Conservation (phyloP, 2,329 filamentous ascomycete species). For the Dendryphion nanum region DNA sequence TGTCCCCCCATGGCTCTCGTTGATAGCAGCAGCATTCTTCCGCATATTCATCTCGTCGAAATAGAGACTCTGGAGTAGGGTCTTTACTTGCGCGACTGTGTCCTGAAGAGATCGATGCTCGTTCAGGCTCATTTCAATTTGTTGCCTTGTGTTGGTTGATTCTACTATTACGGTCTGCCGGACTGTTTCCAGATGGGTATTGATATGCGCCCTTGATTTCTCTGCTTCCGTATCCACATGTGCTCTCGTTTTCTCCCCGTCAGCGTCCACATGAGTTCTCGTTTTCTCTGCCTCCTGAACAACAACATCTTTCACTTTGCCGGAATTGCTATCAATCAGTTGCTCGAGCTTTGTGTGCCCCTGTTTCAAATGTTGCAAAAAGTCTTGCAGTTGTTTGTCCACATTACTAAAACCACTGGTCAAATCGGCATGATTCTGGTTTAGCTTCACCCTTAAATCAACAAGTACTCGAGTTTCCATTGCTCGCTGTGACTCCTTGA, state of each 20-base stretch:
- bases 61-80: not conserved
- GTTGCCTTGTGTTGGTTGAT: not conserved
- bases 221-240: too few species aligned
- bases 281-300: not conserved
- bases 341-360: not conserved
- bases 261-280: too few species aligned
- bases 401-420: too few species aligned
- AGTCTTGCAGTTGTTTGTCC: not conserved
- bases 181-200: not conserved
- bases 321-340: not conserved
- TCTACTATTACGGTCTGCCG: not conserved
- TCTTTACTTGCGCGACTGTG: not conserved
- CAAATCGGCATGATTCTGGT: too few species aligned
- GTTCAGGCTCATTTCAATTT: not conserved
- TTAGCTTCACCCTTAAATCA: conserved; percentile 3
- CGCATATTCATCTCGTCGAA: not conserved
- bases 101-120: not conserved
- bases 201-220: not conserved
- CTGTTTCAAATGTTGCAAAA: not conserved
- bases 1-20: not conserved
- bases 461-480: conserved; percentile 6
- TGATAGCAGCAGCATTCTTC: not conserved
- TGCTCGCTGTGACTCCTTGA: not conserved
- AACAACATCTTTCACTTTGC: not conserved
- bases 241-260: too few species aligned